phyloP scores from a whole-genome alignment of 2,329 filamentous ascomycete species.

The Cladosporium colombiae region DNA sequence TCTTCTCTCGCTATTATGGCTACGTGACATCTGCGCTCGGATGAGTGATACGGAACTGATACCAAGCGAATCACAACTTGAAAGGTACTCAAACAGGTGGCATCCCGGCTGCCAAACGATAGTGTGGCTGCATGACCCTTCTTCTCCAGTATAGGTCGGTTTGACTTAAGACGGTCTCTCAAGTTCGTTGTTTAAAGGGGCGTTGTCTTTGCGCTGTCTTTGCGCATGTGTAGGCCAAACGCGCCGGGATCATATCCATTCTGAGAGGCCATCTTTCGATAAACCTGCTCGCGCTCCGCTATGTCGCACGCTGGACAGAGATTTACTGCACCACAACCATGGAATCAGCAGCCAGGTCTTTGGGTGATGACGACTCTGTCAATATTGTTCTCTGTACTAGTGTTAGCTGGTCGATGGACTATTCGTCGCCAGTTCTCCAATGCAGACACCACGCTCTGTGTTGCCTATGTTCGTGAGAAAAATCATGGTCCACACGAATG shows the following conservation, averaged over 20 bases:
- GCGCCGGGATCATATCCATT: neutral
- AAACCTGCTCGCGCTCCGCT: neutral
- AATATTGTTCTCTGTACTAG: neutral
- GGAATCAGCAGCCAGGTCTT: neutral
- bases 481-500: neutral
- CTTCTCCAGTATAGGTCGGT: neutral
- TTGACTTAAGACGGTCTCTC: neutral
- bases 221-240: neutral
- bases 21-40: neutral
- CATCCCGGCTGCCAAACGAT: neutral
- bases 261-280: neutral
- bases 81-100: neutral
- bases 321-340: neutral
- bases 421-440: neutral
- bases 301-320: neutral
- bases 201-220: too few species aligned
- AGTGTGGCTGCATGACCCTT: neutral
- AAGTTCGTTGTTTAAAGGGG: neutral
- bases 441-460: neutral
- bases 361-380: neutral
- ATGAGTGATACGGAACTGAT: neutral
- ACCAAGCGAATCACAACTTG: neutral
- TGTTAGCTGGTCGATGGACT: neutral
- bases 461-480: neutral
- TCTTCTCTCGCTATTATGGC: neutral